Base-by-base conservation (phyloP, 2,329 filamentous ascomycete genomes). In the Ceratocystis papillata region DNA sequence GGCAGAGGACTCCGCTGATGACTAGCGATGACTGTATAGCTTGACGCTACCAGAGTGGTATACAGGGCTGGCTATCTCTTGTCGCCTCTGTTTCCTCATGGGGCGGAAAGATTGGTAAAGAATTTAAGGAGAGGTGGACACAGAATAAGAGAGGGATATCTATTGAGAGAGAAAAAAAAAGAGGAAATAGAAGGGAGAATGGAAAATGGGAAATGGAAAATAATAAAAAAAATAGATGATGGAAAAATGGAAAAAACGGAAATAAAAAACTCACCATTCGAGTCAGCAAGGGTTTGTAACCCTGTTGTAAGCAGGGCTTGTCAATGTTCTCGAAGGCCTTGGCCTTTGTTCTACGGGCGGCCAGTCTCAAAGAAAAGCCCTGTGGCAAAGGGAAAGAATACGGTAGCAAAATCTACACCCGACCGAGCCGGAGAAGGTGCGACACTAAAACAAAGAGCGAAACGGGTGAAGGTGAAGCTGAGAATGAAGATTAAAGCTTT, bases 71-170 rank as follows among this genome's bases (percentile, higher is more conserved):
- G 33, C 50, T 55, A 55, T 55, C 50, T 55, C 20, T 55, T 55
- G 22, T 55, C 50, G 50, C 15, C 50, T 55, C 50, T 55, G 25
- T 55, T 55, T 55, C 50, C 50, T 55, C 50, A 12, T 17, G 50
- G 28, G 25, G 46, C n/a, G 46, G 46, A 50, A n/a, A 50, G 37
- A 41, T 15, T 41, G 37, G 37, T n/a, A 50, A 50, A 50, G 6
- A 50, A 20, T 20, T 8, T 2, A 50, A 50, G 20, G 20, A 17
- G 7, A 50, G 15, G 10, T 50, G 37, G 37, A 41, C 37, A 41
- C 2, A 12, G 8, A 41, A 41, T 15, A 41, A 12, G 37, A 41
- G 37, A 41, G 10, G 0, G 3, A 41, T 15, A 41, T 41, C 3
- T 41, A 4, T 12, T 3, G 3, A 41, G 37, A 15, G 37, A 41